Evolutionary conservation across 164 flowering plant genomes (phyloP), one percentile per base, ranked within the genome.

Genomic region (Protea cynaroides): DNA sequence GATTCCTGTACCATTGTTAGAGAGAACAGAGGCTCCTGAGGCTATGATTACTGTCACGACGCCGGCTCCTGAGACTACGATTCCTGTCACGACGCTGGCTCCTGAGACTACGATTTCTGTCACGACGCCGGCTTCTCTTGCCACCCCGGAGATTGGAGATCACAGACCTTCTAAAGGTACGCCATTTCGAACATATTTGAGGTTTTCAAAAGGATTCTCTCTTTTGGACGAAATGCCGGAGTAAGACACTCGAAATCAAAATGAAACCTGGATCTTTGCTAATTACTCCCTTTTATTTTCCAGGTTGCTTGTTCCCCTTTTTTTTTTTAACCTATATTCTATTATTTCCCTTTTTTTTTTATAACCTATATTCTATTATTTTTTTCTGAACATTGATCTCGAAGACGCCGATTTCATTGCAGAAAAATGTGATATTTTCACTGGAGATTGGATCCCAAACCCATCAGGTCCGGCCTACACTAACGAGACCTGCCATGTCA

Each of bases 381-480:
- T 25, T 67, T 64, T 21, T n/a, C 7, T 58, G 44, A 19, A 37
- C 17, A 44, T 63, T 19, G 8, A 17, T 18, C 29, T 25, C 7
- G 8, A 12, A 40, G 18, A 22, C 43, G 13, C 22, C 19, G 18
- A 62, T 64, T 55, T 4, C 1, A 18, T 18, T 75, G 73, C 80
- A 80, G 96, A 62, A 46, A 83, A 81, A 61, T 91, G 98, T 76
- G 82, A 94, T 86, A 70, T 86, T 44, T 84, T 85, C 25, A 62
- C 37, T 22, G 97, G 98, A 69, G 83, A 89, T 57, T 94, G 98
- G 98, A 60, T 91, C 63, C 87, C 81, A 1, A 70, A 86, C 60
- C 83, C 82, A 24, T 75, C 76, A 6, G 96, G 92, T 24, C 99
- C 96, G 1, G 64, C 62, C 43, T 94, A 94, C 80, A 84, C 90